Base-by-base conservation (phyloP, 2,329 filamentous ascomycete genomes). In the Aspergillus felis region DNA sequence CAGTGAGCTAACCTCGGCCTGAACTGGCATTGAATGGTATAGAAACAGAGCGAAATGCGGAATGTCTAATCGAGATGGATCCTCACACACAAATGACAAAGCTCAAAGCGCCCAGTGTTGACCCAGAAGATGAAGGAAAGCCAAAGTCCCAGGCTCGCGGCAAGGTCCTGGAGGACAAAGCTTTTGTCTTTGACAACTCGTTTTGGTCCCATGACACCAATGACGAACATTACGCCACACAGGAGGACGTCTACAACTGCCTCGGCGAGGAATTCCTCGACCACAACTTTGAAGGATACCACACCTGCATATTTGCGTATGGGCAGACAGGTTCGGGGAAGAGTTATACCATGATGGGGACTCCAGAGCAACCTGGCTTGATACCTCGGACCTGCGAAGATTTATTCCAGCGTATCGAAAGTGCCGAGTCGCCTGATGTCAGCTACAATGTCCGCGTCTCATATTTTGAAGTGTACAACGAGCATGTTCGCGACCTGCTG, bases 381-480 rank as follows among this genome's bases (percentile, higher is more conserved):
- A 99, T 99, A 63, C 94, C 94, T 7, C 85, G 92, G 52, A 99
- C 94, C 9, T 99, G 94, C 75, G 89, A 96, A 74, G 94, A 97
- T 75, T 82, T 99, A 52, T 99, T 99, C 72, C 87, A 96, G 78
- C 86, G 94, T 55, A 97, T 99, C 71, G 88, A 93, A 63, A 84
- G 86, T 47, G 87, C 90, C 64, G 89, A 95, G 68, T 89, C 89
- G 49, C 89, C 92, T 54, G 95, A 94, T 75, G 91, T 96, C 72
- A 96, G 91, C 65, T 99, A 97, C 81, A 94, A 93, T 68, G 94
- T 99, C 63, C 89, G 94, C 61, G 94, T 97, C 28, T 97, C 92
- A 3, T 99, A 99, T 78, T 97, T 99, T 70, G 94, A 99, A 74
- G 94, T 99, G 60, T 99, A 99, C 83, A 99, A 99, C 76, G 94